phyloP scores from a whole-genome alignment of 345 rosid genomes.

The Camelina neglecta region DNA sequence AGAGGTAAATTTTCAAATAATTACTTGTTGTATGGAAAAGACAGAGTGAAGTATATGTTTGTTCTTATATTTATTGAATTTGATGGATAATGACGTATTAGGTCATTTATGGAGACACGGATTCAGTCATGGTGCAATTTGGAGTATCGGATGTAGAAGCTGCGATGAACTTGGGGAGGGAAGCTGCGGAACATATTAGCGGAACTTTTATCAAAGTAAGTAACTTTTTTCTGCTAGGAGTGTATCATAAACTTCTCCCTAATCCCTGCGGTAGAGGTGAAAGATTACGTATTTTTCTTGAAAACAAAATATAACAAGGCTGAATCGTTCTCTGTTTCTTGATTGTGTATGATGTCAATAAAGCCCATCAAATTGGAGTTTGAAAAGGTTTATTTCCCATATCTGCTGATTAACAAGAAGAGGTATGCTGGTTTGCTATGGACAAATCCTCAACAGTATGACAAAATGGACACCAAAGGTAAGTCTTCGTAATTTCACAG shows the following conservation, averaged over 20 bases:
- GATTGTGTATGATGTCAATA: slow-evolving; percentile 42
- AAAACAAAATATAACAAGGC: slow-evolving; percentile 12
- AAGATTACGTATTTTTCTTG: slow-evolving; percentile 20
- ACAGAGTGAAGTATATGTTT: slow-evolving; percentile 22
- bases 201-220: slow-evolving; percentile 81
- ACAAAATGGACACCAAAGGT: slow-evolving; percentile 99
- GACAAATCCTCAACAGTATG: slow-evolving; percentile 82
- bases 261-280: slow-evolving; percentile 17
- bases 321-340: slow-evolving; percentile 22
- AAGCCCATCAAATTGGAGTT: slow-evolving; percentile 99
- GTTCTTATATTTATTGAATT: slow-evolving; percentile 7
- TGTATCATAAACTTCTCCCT: slow-evolving; percentile 12
- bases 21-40: slow-evolving; percentile 22
- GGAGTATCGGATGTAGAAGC: slow-evolving; percentile 76
- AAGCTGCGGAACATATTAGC: slow-evolving; percentile 92
- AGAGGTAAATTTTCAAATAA: slow-evolving; percentile 58
- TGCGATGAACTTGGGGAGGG: slow-evolving; percentile 92
- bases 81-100: slow-evolving; percentile 41
- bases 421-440: slow-evolving; percentile 97
- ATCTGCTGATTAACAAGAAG: slow-evolving; percentile 94
- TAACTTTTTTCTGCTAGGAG: slow-evolving; percentile 24
- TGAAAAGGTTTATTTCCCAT: slow-evolving; percentile 96
- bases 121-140: slow-evolving; percentile 99
- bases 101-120: slow-evolving; percentile 99
- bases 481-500: slow-evolving; percentile 32